phyloP scores from a whole-genome alignment of 352 stramenopile species.

The Phytophthora ramorum region DNA sequence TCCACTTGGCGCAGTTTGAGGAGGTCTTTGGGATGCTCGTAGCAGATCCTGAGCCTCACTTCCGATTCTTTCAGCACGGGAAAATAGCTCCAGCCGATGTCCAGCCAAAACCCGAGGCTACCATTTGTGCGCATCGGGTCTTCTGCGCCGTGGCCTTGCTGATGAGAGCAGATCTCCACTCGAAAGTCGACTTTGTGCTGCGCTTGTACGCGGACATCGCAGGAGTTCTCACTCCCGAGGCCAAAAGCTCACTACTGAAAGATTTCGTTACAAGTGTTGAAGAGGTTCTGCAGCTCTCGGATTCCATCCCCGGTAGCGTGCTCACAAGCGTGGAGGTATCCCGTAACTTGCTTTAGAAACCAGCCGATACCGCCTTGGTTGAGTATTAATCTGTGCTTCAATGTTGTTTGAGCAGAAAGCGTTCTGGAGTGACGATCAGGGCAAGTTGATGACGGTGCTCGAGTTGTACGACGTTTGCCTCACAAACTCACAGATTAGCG shows the following conservation, averaged over 20 bases:
- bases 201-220: slow-evolving; percentile 60
- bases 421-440: slow-evolving; percentile 49
- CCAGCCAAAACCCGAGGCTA: slow-evolving; percentile 23
- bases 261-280: slow-evolving; percentile 52
- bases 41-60: slow-evolving; percentile 67
- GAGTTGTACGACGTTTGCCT: slow-evolving; percentile 71
- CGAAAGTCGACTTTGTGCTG: slow-evolving; percentile 68
- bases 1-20: slow-evolving; percentile 65
- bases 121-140: slow-evolving; percentile 58
- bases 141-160: slow-evolving; percentile 68
- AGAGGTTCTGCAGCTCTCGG: slow-evolving; percentile 46
- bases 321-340: slow-evolving; percentile 31
- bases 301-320: slow-evolving; percentile 32
- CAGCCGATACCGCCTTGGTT: neutral
- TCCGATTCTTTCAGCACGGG: slow-evolving; percentile 59
- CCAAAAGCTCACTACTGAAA: slow-evolving; percentile 48
- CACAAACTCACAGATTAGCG: slow-evolving; percentile 59
- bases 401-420: slow-evolving; percentile 40
- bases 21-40: slow-evolving; percentile 83
- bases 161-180: slow-evolving; percentile 56
- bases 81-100: slow-evolving; percentile 23
- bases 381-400: neutral
- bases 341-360: neutral
- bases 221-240: slow-evolving; percentile 47
- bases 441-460: slow-evolving; percentile 41